Conservation (phyloP, 106 monocot genomes). For the Dactylorhiza incarnata region DNA sequence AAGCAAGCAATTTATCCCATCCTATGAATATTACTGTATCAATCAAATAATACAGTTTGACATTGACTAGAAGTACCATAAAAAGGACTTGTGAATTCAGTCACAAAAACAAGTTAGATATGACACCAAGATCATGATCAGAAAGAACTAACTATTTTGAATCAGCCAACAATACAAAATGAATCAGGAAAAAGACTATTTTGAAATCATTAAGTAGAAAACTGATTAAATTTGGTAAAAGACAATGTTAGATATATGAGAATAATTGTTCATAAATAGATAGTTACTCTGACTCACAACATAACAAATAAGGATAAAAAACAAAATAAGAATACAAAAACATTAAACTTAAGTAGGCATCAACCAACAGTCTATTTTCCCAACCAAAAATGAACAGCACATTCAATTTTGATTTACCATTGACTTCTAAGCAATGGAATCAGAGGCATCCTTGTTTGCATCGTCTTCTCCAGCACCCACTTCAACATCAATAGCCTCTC, state of each 20-base stretch:
- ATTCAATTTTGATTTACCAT: neutral
- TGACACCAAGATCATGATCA: too few species aligned
- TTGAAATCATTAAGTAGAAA: neutral
- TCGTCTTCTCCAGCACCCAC: constrained; percentile 12
- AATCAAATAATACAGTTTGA: too few species aligned
- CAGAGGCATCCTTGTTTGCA: constrained; percentile 23
- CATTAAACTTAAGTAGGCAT: neutral
- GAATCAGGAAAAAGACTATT: neutral
- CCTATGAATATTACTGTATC: too few species aligned
- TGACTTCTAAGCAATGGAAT: constrained; percentile 23
- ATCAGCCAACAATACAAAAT: neutral
- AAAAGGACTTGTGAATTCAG: too few species aligned
- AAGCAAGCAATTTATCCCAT: too few species aligned
- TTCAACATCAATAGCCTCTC: constrained; percentile 22
- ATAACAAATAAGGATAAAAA: neutral
- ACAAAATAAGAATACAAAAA: neutral
- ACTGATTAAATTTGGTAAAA: neutral
- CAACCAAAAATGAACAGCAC: neutral
- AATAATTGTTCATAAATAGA: neutral
- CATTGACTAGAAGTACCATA: too few species aligned
- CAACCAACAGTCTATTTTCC: neutral
- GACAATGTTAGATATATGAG: neutral
- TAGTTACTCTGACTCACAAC: neutral
- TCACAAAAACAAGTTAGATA: too few species aligned
- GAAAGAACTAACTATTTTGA: neutral